Evolutionary conservation across 345 rosid genomes (phyloP), one percentile per base, ranked within the genome.

Genomic region (Populus alba): DNA sequence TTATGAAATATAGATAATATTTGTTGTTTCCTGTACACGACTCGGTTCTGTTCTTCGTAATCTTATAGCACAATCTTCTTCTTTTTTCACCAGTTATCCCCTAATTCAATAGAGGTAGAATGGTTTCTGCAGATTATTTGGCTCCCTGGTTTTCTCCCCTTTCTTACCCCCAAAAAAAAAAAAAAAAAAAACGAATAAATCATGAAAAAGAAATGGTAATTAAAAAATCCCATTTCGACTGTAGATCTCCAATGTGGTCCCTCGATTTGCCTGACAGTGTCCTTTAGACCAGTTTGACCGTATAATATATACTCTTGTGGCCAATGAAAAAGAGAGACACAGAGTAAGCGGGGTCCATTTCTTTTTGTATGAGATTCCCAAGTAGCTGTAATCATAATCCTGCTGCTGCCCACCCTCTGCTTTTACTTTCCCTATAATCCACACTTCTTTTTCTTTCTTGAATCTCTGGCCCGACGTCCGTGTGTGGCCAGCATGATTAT

Each of bases 201-300:
- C 8, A 47, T 12, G 22, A 18, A 12, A 13, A n/a, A 35, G 17
- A 59, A 20, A 62, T 1, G 62, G 15, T 10, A 5, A 11, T 15
- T 10, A 6, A 15, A 53, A 53, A 20, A 20, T 53, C 59, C n/a
- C n/a, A 20, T 53, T 20, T 20, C n/a, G 7, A 53, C 81, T 74
- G 81, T 82, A 81, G 78, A 78, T 81, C 76, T 82, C 23, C 43
- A 83, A 66, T 25, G 80, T 70, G 83, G 84, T 53, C 79, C 84
- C 71, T 53, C 22, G 16, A 12, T 1, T 38, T 22, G 61, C 37
- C 82, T 68, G 74, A 72, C 15, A 55, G 22, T 66, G 76, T 75
- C 68, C 77, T 80, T 82, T 86, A 79, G 90, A 86, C 88, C 81
- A 57, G 66, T 86, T 86, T 86, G 77, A 82, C 83, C 75, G 80